Conservation (phyloP, 164 flowering plant genomes). For the Annona squamosa region DNA sequence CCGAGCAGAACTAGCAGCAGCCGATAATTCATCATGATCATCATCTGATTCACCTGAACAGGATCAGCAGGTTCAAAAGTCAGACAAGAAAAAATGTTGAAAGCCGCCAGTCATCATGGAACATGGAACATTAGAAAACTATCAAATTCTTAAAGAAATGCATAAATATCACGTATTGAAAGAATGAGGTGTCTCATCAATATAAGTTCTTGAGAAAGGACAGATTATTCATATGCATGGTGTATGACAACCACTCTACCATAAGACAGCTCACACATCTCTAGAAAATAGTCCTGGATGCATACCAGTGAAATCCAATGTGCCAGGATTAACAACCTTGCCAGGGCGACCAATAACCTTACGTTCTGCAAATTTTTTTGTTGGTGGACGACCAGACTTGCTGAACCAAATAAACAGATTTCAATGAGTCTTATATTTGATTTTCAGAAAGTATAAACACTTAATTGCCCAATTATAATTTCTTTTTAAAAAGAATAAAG, state of each 20-base stretch:
- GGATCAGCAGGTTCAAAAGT: not conserved
- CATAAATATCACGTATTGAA: too few species aligned
- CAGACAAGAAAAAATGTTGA: not conserved
- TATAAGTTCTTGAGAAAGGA: too few species aligned
- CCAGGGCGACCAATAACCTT: constrained; percentile 52
- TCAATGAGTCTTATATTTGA: not conserved
- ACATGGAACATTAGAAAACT: too few species aligned
- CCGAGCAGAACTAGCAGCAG: constrained; percentile 49
- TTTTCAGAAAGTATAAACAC: not conserved
- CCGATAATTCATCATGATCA: constrained; percentile 55
- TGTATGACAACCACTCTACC: too few species aligned
- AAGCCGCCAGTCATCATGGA: too few species aligned
- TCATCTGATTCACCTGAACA: constrained; percentile 36
- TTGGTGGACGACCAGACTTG: constrained; percentile 70
- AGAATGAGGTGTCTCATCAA: too few species aligned
- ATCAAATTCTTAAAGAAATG: too few species aligned
- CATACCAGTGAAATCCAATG: constrained; percentile 56
- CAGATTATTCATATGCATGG: too few species aligned
- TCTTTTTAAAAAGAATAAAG: not conserved
- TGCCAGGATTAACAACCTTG: constrained; percentile 28
- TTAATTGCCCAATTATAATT: not conserved
- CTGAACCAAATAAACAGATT: constrained; percentile 27
- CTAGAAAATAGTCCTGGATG: not conserved
- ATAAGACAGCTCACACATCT: not conserved
- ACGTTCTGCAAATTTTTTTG: constrained; percentile 60